phyloP scores from a whole-genome alignment of 768 basidiomycete species.

The Pholiota conissans region DNA sequence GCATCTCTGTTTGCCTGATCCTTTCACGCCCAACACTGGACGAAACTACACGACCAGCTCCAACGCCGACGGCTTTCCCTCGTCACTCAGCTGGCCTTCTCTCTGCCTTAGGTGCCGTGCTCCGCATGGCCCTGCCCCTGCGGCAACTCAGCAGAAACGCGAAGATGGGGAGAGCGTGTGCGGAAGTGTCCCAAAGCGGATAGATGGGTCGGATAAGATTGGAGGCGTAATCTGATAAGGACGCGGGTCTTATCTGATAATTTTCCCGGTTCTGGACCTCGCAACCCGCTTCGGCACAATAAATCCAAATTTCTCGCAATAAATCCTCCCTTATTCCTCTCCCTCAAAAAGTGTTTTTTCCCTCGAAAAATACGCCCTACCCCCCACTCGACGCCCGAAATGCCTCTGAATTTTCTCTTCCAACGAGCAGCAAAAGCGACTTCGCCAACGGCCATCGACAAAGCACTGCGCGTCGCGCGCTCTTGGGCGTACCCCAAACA shows the following conservation, averaged over 20 bases:
- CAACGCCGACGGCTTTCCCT: not conserved
- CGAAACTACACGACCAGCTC: not conserved
- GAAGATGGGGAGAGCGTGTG: not conserved
- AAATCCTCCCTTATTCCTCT: not conserved
- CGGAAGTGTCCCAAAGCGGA: not conserved
- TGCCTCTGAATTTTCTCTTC: not conserved
- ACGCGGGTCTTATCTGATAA: not conserved
- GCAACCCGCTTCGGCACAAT: too few relatives aligned
- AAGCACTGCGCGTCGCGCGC: slow-evolving; percentile 24
- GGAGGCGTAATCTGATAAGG: not conserved
- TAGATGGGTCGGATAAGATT: not conserved
- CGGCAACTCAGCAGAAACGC: too few relatives aligned
- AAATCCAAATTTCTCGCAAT: not conserved
- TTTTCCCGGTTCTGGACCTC: not conserved
- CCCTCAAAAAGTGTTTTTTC: not conserved
- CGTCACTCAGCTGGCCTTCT: too few relatives aligned
- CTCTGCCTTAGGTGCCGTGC: too few relatives aligned
- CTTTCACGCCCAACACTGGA: too few relatives aligned
- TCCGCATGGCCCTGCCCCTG: too few relatives aligned
- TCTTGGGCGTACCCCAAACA: slow-evolving; percentile 36
- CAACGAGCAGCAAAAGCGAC: not conserved
- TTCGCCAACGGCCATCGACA: slow-evolving; percentile 9
- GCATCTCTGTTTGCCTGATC: too few relatives aligned
- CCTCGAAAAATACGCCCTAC: not conserved
- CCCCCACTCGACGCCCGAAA: not conserved